Percentiles rank a stretch among this genome's conserved stretches.
Evolutionary conservation across 176 grass and related monocot species (phyloP).

Genomic region (Themeda triandra): DNA sequence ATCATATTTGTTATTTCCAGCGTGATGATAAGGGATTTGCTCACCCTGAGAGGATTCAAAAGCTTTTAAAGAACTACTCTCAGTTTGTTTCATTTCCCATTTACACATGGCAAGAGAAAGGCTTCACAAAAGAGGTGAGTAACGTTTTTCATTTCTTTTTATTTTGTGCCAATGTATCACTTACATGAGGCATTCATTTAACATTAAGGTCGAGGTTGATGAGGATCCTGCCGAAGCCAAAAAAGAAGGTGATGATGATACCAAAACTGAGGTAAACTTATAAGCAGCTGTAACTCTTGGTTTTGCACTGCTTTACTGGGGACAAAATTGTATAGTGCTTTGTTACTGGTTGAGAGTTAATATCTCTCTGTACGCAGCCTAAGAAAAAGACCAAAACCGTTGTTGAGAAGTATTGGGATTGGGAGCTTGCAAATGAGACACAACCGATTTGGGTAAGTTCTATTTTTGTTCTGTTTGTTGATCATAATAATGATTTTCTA

Average conservation of each 20-base stretch:
- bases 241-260: constrained; percentile 60
- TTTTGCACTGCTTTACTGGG: background rate
- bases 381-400: constrained; percentile 95
- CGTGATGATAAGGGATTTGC: constrained; percentile 88
- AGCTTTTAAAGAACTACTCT: constrained; percentile 96
- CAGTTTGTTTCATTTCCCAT: constrained; percentile 99
- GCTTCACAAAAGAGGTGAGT: constrained; percentile 86
- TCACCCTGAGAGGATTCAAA: constrained; percentile 92
- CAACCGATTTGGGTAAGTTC: constrained; percentile 91
- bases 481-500: background rate
- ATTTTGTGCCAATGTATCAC: background rate
- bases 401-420: constrained; percentile 96
- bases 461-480: constrained; percentile 7
- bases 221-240: constrained; percentile 75
- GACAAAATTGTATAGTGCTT: background rate
- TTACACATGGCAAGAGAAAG: constrained; percentile 98
- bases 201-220: constrained; percentile 81
- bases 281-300: background rate
- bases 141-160: background rate
- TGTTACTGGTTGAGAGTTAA: background rate
- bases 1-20: constrained; percentile 35
- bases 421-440: constrained; percentile 97
- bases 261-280: constrained; percentile 62
- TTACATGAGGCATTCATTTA: background rate
- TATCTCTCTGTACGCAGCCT: constrained; percentile 34